Evolutionary conservation across 225 moss, liverwort and hornwort genomes (phyloP).

Genomic region (Pseudoscleropodium purum): DNA sequence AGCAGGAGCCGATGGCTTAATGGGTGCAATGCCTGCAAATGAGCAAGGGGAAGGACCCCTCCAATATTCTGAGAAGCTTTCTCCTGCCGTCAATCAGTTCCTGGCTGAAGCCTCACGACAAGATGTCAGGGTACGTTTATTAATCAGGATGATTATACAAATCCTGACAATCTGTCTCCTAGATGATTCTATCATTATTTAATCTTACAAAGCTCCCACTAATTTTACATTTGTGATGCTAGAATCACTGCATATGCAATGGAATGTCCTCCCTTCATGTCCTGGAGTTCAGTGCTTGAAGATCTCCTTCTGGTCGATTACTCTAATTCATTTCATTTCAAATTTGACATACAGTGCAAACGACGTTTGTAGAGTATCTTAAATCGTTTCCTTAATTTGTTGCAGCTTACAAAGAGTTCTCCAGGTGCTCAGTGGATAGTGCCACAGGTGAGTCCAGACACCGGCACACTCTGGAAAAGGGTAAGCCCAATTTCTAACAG

Average conservation of each 20-base stretch:
- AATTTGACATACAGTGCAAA: neutral
- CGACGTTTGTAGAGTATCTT: neutral
- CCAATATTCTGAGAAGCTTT: constrained; percentile 84
- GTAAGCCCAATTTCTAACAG: constrained; percentile 77
- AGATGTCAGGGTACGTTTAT: constrained; percentile 57
- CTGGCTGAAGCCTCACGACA: constrained; percentile 78
- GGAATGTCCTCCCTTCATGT: neutral
- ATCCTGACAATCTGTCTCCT: neutral
- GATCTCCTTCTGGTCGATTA: neutral
- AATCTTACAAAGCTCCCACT: neutral
- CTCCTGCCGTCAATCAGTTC: constrained; percentile 86
- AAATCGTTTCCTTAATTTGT: neutral
- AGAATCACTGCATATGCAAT: neutral
- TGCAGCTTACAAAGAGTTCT: constrained; percentile 48
- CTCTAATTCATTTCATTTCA: neutral
- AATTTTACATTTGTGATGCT: neutral
- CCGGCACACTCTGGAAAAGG: constrained; percentile 82
- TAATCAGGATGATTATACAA: neutral
- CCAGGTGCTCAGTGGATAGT: constrained; percentile 58
- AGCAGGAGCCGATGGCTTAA: constrained; percentile 82
- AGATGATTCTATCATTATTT: neutral
- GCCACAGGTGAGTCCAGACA: constrained; percentile 85
- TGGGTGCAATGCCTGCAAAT: constrained; percentile 57
- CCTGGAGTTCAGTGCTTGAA: neutral
- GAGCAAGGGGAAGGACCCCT: constrained; percentile 63